Percentiles rank a stretch among this genome's conserved stretches.
phyloP scores from a whole-genome alignment of 1,284 basidiomycete species.

The Naganishia sp. region DNA sequence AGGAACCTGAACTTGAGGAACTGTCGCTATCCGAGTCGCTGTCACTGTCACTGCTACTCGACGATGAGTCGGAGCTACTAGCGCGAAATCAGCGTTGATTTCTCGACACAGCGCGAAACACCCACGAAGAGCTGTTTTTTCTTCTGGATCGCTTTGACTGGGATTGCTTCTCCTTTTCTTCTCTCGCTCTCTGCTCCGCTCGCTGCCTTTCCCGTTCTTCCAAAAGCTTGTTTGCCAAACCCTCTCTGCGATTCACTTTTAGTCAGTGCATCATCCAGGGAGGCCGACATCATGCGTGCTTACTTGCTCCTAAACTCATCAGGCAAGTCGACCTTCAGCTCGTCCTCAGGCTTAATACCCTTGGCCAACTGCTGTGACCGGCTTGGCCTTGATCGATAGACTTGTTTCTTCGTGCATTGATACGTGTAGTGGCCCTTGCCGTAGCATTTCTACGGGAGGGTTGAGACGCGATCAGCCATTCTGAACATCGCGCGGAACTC shows the following conservation, averaged over 20 bases:
- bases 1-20: slow-evolving; percentile 16
- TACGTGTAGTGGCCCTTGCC: slow-evolving; percentile 53
- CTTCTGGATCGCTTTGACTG: slow-evolving; percentile 35
- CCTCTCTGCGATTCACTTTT: slow-evolving; percentile 24
- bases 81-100: neutral
- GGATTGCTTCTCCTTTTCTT: slow-evolving; percentile 27
- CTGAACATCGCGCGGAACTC: neutral
- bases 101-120: neutral
- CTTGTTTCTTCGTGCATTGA: slow-evolving; percentile 50
- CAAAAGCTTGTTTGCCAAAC: slow-evolving; percentile 52
- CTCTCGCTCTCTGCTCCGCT: slow-evolving; percentile 26
- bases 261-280: neutral
- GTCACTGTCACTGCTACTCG: slow-evolving; percentile 20
- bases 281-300: neutral
- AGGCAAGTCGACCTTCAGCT: slow-evolving; percentile 49
- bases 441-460: slow-evolving; percentile 45
- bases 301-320: slow-evolving; percentile 50
- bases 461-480: slow-evolving; percentile 5
- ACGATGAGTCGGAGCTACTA: slow-evolving; percentile 34
- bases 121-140: slow-evolving; percentile 19
- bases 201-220: slow-evolving; percentile 50
- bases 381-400: slow-evolving; percentile 49
- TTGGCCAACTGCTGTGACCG: slow-evolving; percentile 45
- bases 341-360: slow-evolving; percentile 36
- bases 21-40: slow-evolving; percentile 34